A percentile compares a stretch with the other conserved stretches of the same genome.
Conservation (phyloP, 202 grass and related monocot genomes). For the Musa balbisiana region DNA sequence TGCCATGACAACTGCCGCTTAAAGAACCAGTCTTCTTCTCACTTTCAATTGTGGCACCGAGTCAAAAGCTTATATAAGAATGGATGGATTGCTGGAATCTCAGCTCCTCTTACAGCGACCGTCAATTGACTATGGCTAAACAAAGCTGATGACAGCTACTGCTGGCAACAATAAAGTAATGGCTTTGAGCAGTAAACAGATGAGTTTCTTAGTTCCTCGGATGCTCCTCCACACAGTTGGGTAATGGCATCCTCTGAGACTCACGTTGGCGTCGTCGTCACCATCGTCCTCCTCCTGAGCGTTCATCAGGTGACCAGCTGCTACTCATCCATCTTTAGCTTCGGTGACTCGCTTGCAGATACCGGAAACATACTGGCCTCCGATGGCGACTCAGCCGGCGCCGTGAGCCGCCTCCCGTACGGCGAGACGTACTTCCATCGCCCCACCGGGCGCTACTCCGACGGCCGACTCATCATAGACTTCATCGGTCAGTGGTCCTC, state of each 20-base stretch:
- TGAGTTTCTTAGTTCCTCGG: not conserved
- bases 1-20: no score
- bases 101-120: not conserved
- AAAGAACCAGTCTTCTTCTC: not conserved
- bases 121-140: not conserved
- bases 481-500: conserved; percentile 52
- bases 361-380: conserved; percentile 73
- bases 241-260: not conserved
- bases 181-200: not conserved
- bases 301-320: conserved; percentile 24
- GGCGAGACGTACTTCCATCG: conserved; percentile 82
- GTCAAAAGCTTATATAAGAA: not conserved
- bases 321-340: conserved; percentile 67
- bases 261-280: not conserved
- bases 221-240: not conserved
- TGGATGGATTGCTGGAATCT: not conserved
- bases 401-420: conserved; percentile 57
- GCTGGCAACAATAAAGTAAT: not conserved
- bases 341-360: conserved; percentile 92
- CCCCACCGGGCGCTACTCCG: conserved; percentile 65
- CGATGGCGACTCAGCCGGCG: conserved; percentile 41
- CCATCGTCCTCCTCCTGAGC: not conserved
- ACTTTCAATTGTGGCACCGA: not conserved
- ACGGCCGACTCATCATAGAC: conserved; percentile 85
- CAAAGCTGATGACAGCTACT: not conserved